Evolutionary conservation across 257 asterid genomes (phyloP), one percentile per base, ranked within the genome.

Genomic region (Eucommia ulmoides): DNA sequence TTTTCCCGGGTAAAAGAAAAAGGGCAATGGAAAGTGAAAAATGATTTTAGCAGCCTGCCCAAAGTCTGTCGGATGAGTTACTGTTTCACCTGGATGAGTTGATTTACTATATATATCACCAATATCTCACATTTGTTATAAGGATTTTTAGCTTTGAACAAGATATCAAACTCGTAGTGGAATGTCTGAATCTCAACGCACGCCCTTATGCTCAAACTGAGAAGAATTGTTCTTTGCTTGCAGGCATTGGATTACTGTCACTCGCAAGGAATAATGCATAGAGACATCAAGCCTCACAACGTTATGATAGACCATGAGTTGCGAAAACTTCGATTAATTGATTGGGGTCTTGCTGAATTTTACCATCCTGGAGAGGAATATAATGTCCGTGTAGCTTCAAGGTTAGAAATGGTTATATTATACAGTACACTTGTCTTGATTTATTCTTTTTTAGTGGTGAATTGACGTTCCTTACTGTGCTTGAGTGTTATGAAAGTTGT

Each of bases 301-400:
- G 75, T 72, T 22, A 68, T 72, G 79, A 72, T 72, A 25, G 79
- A 72, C 59, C 72, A 72, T 54, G 79, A 67, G 54, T 61, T 72
- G 55, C 68, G 79, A 41, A 72, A 72, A 54, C 79, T 72, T 54
- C 71, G 75, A 9, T 52, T 72, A 64, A 72, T 72, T 14, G 79
- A 72, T 21, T 72, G 79, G 79, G 79, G 79, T 22, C 72, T 72
- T 55, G 79, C 79, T 17, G 79, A 72, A 72, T 72, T 72, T 58
- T 72, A 72, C 50, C 79, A 72, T 55, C 79, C 75, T 19, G 72
- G 67, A 20, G 64, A 68, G 63, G 72, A 67, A 45, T 68, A 72
- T 47, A 72, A 72, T 57, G 75, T 72, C 44, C 79, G 75, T 50
- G 79, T 72, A 22, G 75, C 75, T 55, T 72, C 79, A 50, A 72